Percentiles rank a stretch among this genome's conserved stretches.
These are phyloP conservation scores for Oryza nivara DNA, from an alignment of 176 grass and related monocot genomes.

Conservation along the genomic window DNA sequence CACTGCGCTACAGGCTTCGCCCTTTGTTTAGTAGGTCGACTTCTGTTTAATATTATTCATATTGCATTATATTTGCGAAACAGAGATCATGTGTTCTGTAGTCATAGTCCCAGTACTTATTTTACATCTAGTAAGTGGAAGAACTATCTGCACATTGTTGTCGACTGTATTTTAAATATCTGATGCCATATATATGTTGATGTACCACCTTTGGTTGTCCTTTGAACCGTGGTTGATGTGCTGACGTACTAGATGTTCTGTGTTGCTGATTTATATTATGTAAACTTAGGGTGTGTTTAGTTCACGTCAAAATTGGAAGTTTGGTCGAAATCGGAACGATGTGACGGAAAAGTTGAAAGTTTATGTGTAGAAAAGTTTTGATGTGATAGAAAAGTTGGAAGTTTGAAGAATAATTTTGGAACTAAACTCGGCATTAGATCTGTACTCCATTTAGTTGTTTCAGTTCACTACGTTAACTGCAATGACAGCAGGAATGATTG, in stretches of 20 bases:
- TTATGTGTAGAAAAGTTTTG: too few species aligned
- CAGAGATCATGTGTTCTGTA: not conserved
- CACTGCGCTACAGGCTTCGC: not conserved
- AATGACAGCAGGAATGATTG: too few species aligned
- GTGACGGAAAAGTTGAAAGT: too few species aligned
- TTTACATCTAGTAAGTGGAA: not conserved
- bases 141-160: not conserved
- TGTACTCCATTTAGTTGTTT: not conserved
- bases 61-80: not conserved
- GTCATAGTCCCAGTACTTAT: not conserved
- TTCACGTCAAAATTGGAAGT: too few species aligned
- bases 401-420: too few species aligned
- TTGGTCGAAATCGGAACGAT: too few species aligned
- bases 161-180: not conserved
- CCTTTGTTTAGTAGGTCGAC: not conserved
- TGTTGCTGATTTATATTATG: too few species aligned
- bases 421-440: too few species aligned
- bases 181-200: not conserved
- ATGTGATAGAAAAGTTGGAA: too few species aligned
- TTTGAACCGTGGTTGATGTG: not conserved
- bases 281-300: too few species aligned
- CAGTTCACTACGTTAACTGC: too few species aligned
- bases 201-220: not conserved
- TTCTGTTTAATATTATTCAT: slow-evolving; percentile 7
- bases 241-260: not conserved